phyloP scores from a whole-genome alignment of 371 early-diverging fungal species.

The Mucor lusitanicus region DNA sequence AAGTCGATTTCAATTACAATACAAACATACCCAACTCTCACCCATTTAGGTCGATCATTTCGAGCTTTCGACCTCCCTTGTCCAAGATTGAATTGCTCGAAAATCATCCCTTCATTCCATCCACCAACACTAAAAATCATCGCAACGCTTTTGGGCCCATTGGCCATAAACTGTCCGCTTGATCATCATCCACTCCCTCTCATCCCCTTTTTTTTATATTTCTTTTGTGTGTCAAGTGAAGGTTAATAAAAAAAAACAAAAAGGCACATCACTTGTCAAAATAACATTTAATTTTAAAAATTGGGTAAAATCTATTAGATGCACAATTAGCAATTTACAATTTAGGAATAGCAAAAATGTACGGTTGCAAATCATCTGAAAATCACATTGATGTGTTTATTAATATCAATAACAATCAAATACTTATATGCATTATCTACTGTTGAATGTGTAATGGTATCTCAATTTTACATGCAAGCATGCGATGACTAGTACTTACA shows the following conservation, averaged over 20 bases:
- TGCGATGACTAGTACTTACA: neutral
- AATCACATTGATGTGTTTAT: neutral
- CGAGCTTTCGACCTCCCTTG: neutral
- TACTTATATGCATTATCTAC: too few species aligned
- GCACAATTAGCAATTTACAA: neutral
- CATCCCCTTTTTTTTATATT: neutral
- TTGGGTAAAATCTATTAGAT: neutral
- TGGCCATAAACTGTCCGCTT: constrained; percentile 11
- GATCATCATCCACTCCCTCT: neutral
- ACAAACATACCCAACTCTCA: constrained; percentile 6
- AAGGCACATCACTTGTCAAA: neutral
- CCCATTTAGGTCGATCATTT: neutral
- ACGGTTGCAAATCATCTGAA: neutral
- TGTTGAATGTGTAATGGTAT: too few species aligned
- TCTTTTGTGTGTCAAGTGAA: neutral
- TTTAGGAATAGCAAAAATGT: neutral
- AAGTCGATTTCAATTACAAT: constrained; percentile 9
- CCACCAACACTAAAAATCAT: constrained; percentile 1
- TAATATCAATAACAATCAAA: neutral
- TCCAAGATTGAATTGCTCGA: constrained; percentile 24
- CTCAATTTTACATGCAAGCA: neutral
- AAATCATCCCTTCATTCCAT: constrained; percentile 31
- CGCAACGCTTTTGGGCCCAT: constrained; percentile 18
- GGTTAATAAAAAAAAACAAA: neutral
- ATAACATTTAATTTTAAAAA: neutral